A percentile compares a stretch with the other conserved stretches of the same genome.
phyloP scores from a whole-genome alignment of 1,284 basidiomycete genomes.

The Puccinia coronata region DNA sequence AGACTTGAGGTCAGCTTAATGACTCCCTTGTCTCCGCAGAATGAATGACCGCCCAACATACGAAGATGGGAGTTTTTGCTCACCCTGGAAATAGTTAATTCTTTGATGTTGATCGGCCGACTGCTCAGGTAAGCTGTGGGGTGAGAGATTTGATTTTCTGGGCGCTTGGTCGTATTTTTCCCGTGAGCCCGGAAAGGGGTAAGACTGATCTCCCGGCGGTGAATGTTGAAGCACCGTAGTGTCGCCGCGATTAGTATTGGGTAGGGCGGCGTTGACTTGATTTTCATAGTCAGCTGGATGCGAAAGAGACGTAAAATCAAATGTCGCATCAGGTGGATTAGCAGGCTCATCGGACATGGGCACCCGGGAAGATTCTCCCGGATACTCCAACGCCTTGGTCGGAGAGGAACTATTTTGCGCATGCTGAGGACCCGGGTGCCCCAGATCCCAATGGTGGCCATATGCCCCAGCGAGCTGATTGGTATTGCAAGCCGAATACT shows the following conservation, averaged over 20 bases:
- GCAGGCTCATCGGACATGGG: not conserved
- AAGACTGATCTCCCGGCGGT: not conserved
- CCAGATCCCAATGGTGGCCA: not conserved
- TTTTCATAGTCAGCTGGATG: not conserved
- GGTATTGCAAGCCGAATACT: not conserved
- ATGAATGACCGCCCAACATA: not conserved
- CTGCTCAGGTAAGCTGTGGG: not conserved
- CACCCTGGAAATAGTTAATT: not conserved
- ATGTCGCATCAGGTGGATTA: not conserved
- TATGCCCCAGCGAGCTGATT: conserved; percentile 1
- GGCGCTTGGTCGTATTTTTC: not conserved
- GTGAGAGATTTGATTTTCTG: not conserved
- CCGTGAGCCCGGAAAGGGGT: not conserved
- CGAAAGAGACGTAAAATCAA: not conserved
- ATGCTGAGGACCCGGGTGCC: not conserved
- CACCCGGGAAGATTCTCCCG: not conserved
- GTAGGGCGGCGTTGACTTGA: not conserved
- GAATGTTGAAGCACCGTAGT: not conserved
- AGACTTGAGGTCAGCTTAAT: no score
- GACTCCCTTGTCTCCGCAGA: no score
- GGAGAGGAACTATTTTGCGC: not conserved
- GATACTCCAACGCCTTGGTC: not conserved
- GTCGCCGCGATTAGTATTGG: not conserved
- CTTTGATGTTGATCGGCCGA: no score
- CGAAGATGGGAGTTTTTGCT: not conserved